Conservation (phyloP, 1,284 basidiomycete species). For the Fomitopsis schrenkii region DNA sequence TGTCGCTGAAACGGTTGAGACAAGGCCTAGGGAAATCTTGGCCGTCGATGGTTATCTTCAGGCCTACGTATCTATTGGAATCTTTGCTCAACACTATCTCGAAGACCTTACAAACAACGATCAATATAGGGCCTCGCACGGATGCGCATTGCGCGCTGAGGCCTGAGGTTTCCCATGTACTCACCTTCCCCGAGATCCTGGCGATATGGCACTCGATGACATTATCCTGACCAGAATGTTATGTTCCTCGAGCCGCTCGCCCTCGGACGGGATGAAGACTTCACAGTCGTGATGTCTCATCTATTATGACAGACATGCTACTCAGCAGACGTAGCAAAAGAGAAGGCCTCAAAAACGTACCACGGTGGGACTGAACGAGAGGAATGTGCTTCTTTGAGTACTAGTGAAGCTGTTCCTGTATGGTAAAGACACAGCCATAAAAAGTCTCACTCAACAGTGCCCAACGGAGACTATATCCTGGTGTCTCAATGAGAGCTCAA, state of each 20-base stretch:
- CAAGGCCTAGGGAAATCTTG: neutral
- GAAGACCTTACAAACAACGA: neutral
- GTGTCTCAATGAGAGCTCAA: no score
- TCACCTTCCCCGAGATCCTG: constrained; percentile 3
- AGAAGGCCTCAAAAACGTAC: no score
- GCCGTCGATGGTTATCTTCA: neutral
- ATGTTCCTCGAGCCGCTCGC: constrained; percentile 5
- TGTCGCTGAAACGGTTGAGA: neutral
- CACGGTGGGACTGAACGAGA: no score
- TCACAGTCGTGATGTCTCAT: neutral
- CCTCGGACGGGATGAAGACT: constrained; percentile 5
- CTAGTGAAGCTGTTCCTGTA: no score
- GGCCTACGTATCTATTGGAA: no score
- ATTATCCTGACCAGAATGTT: constrained; percentile 1
- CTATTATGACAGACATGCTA: neutral
- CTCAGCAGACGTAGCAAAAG: no score
- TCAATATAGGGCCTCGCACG: no score
- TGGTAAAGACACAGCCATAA: no score
- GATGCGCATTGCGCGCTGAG: neutral
- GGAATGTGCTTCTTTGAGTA: no score
- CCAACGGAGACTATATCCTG: no score
- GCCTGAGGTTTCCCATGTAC: neutral
- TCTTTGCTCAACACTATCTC: neutral
- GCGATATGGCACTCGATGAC: neutral
- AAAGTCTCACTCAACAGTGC: no score